Evolutionary conservation across 306 rosid genomes (phyloP), one percentile per base, ranked within the genome.

Genomic region (Dalbergia cochinchinensis): DNA sequence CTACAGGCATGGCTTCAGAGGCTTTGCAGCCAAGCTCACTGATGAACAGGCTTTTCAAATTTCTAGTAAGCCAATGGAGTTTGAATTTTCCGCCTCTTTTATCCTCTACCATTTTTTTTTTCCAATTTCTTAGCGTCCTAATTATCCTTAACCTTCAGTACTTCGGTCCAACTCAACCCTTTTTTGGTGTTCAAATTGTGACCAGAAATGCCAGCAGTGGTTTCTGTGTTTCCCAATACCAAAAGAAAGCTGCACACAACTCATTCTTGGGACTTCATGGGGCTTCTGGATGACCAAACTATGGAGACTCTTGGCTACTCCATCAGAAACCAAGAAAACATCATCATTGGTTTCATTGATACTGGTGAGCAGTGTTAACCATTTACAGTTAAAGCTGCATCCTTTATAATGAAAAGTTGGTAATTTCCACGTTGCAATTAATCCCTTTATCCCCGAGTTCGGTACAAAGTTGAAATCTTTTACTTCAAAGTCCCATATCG

Each of bases 211-310:
- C 71, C 73, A 3, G 97, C 91, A 41, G 97, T 92, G 78, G 88
- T 92, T 85, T 92, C 97, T 79, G 97, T 92, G 73, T 92, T 92
- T 72, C 97, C 95, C 35, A 92, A 90, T 85, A 65, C 65, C 50
- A 92, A 85, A 81, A 90, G 96, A 84, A 88, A 57, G 72, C 84
- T 92, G 39, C 97, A 92, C 83, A 92, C 97, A 48, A 92, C 97
- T 63, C 97, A 92, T 85, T 92, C 97, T 8, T 92, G 97, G 97
- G 92, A 90, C 89, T 92, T 92, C 83, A 92, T 92, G 97, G 97
- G 97, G 26, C 94, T 92, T 80, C 44, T 87, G 83, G 92, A 88
- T 14, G 93, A 90, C 53, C 86, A 89, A 79, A 90, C 94, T 39
- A 79, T 89, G 92, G 92, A 87, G 87, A 81, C 86, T 80, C 85